These are phyloP conservation scores for Roridomyces roridus DNA, from an alignment of 768 basidiomycete species.

Conservation along the genomic window DNA sequence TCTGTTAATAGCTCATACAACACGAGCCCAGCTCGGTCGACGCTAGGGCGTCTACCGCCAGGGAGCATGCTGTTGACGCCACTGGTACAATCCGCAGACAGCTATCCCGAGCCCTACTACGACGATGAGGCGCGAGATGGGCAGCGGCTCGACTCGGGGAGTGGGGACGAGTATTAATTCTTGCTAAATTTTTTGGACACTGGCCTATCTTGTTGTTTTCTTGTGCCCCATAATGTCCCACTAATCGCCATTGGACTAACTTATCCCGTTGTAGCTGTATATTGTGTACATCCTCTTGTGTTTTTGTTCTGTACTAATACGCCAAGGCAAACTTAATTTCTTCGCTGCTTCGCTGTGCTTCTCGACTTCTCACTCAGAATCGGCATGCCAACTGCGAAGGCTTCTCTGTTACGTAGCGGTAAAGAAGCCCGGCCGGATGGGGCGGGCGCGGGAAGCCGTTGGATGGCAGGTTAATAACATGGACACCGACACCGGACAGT, in stretches of 20 bases:
- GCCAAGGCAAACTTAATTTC: not conserved
- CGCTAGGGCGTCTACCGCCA: slow-evolving; percentile 54
- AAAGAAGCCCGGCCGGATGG: slow-evolving; percentile 27
- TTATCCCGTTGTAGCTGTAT: slow-evolving; percentile 1
- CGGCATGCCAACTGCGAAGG: slow-evolving; percentile 4
- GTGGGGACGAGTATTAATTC: slow-evolving; percentile 21
- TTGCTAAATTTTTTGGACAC: slow-evolving; percentile 24
- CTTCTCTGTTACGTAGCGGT: too few species aligned
- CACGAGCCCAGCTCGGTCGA: slow-evolving; percentile 11
- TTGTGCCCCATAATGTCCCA: too few species aligned
- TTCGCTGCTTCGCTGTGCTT: not conserved
- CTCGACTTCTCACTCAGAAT: not conserved
- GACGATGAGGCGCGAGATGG: slow-evolving; percentile 6
- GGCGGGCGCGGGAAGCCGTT: slow-evolving; percentile 27
- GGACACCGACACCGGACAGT: too few species aligned
- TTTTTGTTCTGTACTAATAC: too few species aligned
- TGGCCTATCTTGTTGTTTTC: slow-evolving; percentile 13
- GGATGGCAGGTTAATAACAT: too few species aligned
- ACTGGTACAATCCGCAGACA: slow-evolving; percentile 32
- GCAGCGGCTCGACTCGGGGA: slow-evolving; percentile 9
- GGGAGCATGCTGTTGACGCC: slow-evolving; percentile 77
- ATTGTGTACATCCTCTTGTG: too few species aligned
- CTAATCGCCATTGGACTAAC: not conserved
- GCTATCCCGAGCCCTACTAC: slow-evolving; percentile 11
- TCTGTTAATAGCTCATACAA: slow-evolving; percentile 1